Base-by-base conservation (phyloP, 805 yeast genomes). In the Spathaspora girioi region DNA sequence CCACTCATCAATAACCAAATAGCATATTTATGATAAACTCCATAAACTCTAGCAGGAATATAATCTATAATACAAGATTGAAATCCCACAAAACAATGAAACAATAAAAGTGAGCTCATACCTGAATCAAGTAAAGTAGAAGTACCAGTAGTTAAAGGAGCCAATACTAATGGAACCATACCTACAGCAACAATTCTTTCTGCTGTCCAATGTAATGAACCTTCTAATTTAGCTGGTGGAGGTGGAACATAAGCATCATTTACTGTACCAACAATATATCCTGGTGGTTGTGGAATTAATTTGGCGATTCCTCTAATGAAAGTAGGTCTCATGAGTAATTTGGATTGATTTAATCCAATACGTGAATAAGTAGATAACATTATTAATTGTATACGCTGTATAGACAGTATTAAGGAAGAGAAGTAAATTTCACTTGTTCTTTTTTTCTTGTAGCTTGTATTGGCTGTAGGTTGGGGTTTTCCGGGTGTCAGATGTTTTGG, bases 41-140 rank as follows among this genome's bases (percentile, higher is more conserved):
- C 91, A 61, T 79, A 88, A 35, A 83, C 88, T 72, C 93, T 80
- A 63, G 73, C 72, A 48, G 93, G 94, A 50, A 88, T 84, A 70
- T 87, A 86, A 68, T 88, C 94, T 51, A 80, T 79, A 59, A 88
- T 87, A 75, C 94, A 86, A 43, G 89, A 76, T 62, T 82, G 84
- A 75, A 87, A 83, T 2, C 94, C 96, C 46, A 82, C 81, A 65
- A 80, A 81, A 50, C 83, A 77, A 66, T 88, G 94, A 62, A 79
- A 76, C 56, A 87, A 68, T 46, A 86, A 62, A 12, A 82, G 67
- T 2, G 83, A 71, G 14, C 83, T 71, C 61, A 87, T 67, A 1
- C 81, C 56, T 2, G 87, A 71, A 67, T 87, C 94, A 2, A 82
- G 53, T 43, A 75, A 65, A n/a, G 83, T 73, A 12, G 77, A 67